Evolutionary conservation across 129 eudicot species (phyloP), one percentile per base, ranked within the genome.

Genomic region (Arctium minus): DNA sequence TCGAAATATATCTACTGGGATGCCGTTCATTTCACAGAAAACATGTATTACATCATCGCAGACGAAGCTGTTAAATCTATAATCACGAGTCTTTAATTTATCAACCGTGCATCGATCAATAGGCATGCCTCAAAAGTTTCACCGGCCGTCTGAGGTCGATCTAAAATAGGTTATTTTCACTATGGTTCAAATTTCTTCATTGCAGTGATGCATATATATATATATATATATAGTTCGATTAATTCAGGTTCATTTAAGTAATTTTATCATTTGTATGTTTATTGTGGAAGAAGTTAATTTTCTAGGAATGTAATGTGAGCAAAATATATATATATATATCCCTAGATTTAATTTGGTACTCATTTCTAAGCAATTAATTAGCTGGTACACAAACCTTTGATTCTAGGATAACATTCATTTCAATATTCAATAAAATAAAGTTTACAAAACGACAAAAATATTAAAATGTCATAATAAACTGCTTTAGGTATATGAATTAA

Each of bases 11-110:
- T 92, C 1, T 92, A 82, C 33, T 92, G 97, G 97, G 97, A 92
- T 73, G 91, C 97, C 8, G 86, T 89, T 86, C 97, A 92, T 84
- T 84, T 85, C 35, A 89, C 97, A 3, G 88, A 92, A 73, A 84
- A 40, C 62, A 79, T 89, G 89, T 89, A 89, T 48, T 65, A 74
- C 65, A 87, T 91, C 75, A 76, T 92, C 36, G 93, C 97, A 0
- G 83, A 75, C 1, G 80, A 82, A 64, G 92, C 90, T 29, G 82
- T 82, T 6, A 72, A 42, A 71, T 70, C 88, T 32, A 75, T 85
- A 13, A 76, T 81, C 8, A 4, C 74, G 30, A 80, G 62, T 70
- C 22, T 48, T 75, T 35, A 83, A 29, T 39, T 39, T 65, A n/a
- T 7, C 27, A 13, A 4, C 7, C 8, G 56, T 46, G 2, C 67